Conservation (phyloP, 2,329 filamentous ascomycete genomes). For the Penicillium sp. region DNA sequence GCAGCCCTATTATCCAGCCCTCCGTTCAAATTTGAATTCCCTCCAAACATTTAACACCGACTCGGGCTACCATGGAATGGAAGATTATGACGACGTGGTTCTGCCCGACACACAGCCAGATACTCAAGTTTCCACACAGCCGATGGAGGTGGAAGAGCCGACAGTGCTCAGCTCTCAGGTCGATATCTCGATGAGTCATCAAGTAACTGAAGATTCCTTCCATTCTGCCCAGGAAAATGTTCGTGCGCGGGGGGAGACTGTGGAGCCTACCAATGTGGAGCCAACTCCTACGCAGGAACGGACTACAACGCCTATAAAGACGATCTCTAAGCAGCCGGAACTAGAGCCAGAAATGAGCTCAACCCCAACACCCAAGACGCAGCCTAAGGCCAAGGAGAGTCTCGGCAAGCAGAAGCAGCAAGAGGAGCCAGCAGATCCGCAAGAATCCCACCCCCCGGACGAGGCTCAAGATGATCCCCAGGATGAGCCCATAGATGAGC, state of each 20-base stretch:
- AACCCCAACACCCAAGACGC: slow-evolving; percentile 7
- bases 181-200: slow-evolving; percentile 32
- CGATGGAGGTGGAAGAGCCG: slow-evolving; percentile 30
- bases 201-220: slow-evolving; percentile 47
- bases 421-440: background rate
- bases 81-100: slow-evolving; percentile 42
- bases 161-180: slow-evolving; percentile 13
- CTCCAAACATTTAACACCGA: slow-evolving; percentile 45
- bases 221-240: slow-evolving; percentile 47
- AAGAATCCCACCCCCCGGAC: slow-evolving; percentile 13
- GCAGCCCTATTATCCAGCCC: slow-evolving; percentile 31
- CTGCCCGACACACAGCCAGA: slow-evolving; percentile 32
- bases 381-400: background rate
- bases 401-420: slow-evolving; percentile 1
- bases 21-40: slow-evolving; percentile 38
- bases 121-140: slow-evolving; percentile 35
- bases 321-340: slow-evolving; percentile 2
- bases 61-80: slow-evolving; percentile 50
- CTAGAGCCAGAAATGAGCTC: slow-evolving; percentile 2
- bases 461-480: slow-evolving; percentile 14
- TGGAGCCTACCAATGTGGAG: slow-evolving; percentile 39
- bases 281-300: slow-evolving; percentile 22
- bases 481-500: slow-evolving; percentile 5
- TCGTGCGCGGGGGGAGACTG: slow-evolving; percentile 34
- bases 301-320: slow-evolving; percentile 6